Base-by-base conservation (phyloP, 345 rosid genomes). In the Populus alba region DNA sequence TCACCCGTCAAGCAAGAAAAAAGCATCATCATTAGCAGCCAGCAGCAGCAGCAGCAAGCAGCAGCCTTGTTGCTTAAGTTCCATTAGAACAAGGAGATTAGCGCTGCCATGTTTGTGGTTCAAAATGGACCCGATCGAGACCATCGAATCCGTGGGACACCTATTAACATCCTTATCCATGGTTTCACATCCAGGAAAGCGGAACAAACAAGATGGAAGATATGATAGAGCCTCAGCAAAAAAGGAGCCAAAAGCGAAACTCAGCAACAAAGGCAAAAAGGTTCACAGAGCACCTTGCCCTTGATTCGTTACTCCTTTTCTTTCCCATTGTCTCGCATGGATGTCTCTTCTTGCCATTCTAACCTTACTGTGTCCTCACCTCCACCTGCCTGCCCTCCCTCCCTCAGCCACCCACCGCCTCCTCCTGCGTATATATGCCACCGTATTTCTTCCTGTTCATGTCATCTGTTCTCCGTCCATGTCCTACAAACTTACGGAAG, bases 161-260 rank as follows among this genome's bases (percentile, higher is more conserved):
- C 6, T 0, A 33, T 33, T 33, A 33, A 33, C 37, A 33, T 33
- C 37, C 37, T 33, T 33, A 35, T 2, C 11, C 67, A 76, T 72
- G 69, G 77, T 83, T 66, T 70, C 86, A 17, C 63, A 57, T 82
- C 6, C 33, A 43, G 51, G 41, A 72, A 79, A 49, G 27, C n/a
- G 79, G 33, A 72, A 39, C 57, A 76, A 72, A 67, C n/a, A 79
- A 68, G 65, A 69, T 38, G 67, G 70, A 38, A 61, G 72, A 55
- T 25, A 69, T 76, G 45, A 73, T 79, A 51, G 37, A 33, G 6
- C 37, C 37, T 33, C 37, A 33, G 5, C 37, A n/a, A 4, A 51
- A 51, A 16, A 51, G 22, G 1, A 5, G 7, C 22, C n/a, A n/a
- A n/a, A 5, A 49, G 55, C 22, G 55, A n/a, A n/a, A n/a, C n/a